Percentiles rank a stretch among this genome's conserved stretches.
phyloP scores from a whole-genome alignment of 2,329 filamentous ascomycete species.

The Ceratocystis albifundus region DNA sequence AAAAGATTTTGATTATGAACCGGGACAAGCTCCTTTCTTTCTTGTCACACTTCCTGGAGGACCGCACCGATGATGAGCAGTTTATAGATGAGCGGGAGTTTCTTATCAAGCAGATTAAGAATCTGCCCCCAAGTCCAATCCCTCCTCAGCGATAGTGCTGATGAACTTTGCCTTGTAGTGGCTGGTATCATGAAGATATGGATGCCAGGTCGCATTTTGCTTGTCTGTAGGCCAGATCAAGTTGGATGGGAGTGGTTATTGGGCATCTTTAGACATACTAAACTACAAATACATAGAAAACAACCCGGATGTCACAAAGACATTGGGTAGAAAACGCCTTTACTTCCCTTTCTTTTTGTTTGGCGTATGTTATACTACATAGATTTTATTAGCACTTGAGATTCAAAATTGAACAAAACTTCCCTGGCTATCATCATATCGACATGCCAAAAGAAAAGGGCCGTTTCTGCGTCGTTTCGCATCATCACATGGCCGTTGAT shows the following conservation, averaged over 20 bases:
- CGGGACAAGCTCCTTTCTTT: constrained; percentile 82
- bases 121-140: constrained; percentile 50
- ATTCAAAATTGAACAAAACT: no score
- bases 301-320: neutral
- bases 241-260: neutral
- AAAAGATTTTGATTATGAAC: constrained; percentile 93
- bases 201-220: neutral
- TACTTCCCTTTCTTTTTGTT: neutral
- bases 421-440: no score
- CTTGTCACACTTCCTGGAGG: constrained; percentile 81
- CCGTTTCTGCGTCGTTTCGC: no score
- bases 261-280: constrained; percentile 5
- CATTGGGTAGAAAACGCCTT: neutral
- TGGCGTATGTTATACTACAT: neutral
- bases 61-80: constrained; percentile 92
- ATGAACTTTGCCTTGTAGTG: neutral
- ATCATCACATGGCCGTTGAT: no score
- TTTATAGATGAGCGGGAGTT: constrained; percentile 98
- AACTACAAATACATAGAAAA: constrained; percentile 2
- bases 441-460: no score
- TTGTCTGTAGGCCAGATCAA: neutral
- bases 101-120: constrained; percentile 82
- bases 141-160: constrained; percentile 36
- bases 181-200: neutral
- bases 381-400: no score